phyloP scores from a whole-genome alignment of 495 filamentous ascomycete genomes.

The Wilcoxina mikolae region DNA sequence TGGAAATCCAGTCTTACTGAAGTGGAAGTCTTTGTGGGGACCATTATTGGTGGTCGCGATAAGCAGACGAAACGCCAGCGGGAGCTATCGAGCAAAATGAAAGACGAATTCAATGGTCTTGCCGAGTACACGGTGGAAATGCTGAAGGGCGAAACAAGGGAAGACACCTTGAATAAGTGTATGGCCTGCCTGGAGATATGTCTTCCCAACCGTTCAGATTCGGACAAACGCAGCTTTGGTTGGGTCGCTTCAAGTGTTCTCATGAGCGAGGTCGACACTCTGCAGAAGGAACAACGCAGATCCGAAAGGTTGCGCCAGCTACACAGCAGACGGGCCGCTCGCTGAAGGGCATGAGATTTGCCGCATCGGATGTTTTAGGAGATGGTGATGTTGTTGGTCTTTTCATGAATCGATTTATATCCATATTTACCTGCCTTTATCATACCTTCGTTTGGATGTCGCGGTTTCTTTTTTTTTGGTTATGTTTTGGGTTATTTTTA shows the following conservation, averaged over 20 bases:
- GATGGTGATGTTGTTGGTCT: too few relatives aligned
- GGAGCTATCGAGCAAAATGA: conserved; percentile 46
- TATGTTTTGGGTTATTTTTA: too few relatives aligned
- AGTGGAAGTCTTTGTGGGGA: conserved; percentile 61
- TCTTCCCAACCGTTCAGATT: conserved; percentile 21
- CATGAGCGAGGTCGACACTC: conserved; percentile 32
- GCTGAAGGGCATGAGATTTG: too few relatives aligned
- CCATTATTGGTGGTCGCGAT: conserved; percentile 48
- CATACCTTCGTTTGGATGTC: too few relatives aligned
- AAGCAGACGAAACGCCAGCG: conserved; percentile 45
- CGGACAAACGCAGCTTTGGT: conserved; percentile 32
- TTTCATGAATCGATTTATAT: too few relatives aligned
- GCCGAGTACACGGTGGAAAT: conserved; percentile 33
- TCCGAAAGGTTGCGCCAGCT: not conserved
- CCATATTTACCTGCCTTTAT: too few relatives aligned
- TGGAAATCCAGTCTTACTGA: conserved; percentile 43
- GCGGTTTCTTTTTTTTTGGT: too few relatives aligned
- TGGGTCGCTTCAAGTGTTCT: conserved; percentile 36
- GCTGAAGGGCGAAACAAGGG: conserved; percentile 34
- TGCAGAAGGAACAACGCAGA: conserved; percentile 19
- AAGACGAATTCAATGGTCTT: conserved; percentile 45
- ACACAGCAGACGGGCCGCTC: not conserved
- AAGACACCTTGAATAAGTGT: conserved; percentile 34
- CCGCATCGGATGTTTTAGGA: too few relatives aligned
- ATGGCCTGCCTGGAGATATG: conserved; percentile 39